Evolutionary conservation across 805 yeast genomes (phyloP).

Genomic region (Jamesozyma spencerorum): DNA sequence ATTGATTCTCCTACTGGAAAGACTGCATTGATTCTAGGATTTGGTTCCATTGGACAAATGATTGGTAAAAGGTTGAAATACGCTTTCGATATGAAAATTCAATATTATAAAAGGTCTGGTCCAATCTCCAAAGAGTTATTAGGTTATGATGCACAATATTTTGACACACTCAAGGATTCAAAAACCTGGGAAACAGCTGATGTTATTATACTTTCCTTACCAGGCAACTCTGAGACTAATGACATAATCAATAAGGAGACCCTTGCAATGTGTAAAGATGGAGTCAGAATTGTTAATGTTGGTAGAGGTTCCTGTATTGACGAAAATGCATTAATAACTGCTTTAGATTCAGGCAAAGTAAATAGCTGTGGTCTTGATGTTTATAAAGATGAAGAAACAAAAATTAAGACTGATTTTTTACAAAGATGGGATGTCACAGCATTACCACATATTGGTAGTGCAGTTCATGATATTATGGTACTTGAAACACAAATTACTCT

Average conservation of each 20-base stretch:
- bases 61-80: constrained; percentile 47
- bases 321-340: constrained; percentile 54
- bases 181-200: constrained; percentile 38
- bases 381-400: constrained; percentile 50
- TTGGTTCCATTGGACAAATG: constrained; percentile 64
- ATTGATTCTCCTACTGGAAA: constrained; percentile 48
- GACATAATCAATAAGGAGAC: constrained; percentile 44
- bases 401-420: constrained; percentile 39
- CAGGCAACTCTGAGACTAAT: constrained; percentile 50
- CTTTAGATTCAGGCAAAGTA: constrained; percentile 50
- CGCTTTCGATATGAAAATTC: constrained; percentile 53
- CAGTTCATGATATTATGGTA: constrained; percentile 48
- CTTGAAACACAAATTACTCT: constrained; percentile 45
- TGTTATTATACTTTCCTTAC: constrained; percentile 56
- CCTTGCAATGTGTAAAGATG: constrained; percentile 39
- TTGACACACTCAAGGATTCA: constrained; percentile 35
- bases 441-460: constrained; percentile 67
- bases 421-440: constrained; percentile 54
- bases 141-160: constrained; percentile 39
- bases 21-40: constrained; percentile 57
- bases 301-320: constrained; percentile 68
- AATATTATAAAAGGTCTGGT: constrained; percentile 48
- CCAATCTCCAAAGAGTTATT: constrained; percentile 32
- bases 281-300: constrained; percentile 59
- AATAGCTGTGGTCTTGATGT: constrained; percentile 68